Evolutionary conservation across 306 rosid species (phyloP).

Genomic region (Sphenostylis stenocarpa): DNA sequence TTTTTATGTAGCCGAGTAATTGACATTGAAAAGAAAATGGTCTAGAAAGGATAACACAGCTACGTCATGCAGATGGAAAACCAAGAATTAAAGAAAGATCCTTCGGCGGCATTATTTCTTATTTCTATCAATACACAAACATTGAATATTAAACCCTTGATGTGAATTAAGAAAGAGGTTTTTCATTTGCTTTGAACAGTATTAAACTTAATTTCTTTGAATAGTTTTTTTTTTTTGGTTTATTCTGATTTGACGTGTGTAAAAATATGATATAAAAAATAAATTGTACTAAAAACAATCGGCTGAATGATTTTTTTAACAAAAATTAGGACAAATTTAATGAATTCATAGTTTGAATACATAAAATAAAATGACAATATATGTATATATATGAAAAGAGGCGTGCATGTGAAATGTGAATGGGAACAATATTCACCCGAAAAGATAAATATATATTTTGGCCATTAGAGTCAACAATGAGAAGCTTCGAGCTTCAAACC

Average conservation of each 20-base stretch:
- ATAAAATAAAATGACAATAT: no score
- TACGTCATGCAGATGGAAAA: slow-evolving; percentile 27
- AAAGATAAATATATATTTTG: background rate
- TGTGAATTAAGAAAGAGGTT: no score
- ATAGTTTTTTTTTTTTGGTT: no score
- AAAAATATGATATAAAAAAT: no score
- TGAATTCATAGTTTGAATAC: no score
- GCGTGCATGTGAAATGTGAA: background rate
- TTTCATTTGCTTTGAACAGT: no score
- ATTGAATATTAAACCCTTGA: slow-evolving; percentile 15
- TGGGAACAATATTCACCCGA: background rate
- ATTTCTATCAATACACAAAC: slow-evolving; percentile 28
- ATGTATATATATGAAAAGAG: no score
- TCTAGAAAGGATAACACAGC: background rate
- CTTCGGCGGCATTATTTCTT: slow-evolving; percentile 34
- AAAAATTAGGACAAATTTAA: no score
- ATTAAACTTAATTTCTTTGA: no score
- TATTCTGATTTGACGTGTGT: no score
- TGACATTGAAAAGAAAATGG: background rate
- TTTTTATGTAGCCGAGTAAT: background rate
- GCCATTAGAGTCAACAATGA: slow-evolving; percentile 33
- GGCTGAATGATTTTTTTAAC: no score
- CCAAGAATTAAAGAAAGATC: slow-evolving; percentile 21
- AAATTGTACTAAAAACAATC: no score
- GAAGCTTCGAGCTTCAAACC: slow-evolving; percentile 20